Evolutionary conservation across 202 grass and related monocot species (phyloP).

Genomic region (Panicum hallii): DNA sequence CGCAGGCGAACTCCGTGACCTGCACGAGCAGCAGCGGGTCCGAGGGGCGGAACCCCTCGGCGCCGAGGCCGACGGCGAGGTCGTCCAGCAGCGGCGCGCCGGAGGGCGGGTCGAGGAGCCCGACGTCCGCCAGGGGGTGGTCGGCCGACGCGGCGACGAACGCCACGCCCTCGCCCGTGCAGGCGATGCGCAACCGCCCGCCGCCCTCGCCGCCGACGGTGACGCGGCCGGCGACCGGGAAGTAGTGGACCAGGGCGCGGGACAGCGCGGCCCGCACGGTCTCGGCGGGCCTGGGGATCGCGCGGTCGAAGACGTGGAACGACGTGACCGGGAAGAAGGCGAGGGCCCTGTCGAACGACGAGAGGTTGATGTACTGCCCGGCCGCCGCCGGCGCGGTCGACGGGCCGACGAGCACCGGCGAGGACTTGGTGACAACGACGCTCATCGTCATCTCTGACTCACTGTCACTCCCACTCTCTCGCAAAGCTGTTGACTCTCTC

Average conservation of each 20-base stretch:
- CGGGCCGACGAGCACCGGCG: constrained; percentile 34
- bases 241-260: constrained; percentile 34
- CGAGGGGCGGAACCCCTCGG: not conserved
- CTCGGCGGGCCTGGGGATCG: not conserved
- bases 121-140: constrained; percentile 14
- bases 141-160: constrained; percentile 34
- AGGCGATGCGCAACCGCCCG: constrained; percentile 15
- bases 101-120: constrained; percentile 27
- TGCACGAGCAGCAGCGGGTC: constrained; percentile 34
- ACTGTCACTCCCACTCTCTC: not conserved
- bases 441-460: not conserved
- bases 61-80: not conserved
- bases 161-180: constrained; percentile 39
- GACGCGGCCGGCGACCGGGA: constrained; percentile 8
- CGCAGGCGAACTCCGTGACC: constrained; percentile 39
- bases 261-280: not conserved
- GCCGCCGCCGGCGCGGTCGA: not conserved
- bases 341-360: constrained; percentile 31
- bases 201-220: not conserved
- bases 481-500: not conserved
- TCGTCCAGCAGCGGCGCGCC: not conserved
- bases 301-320: constrained; percentile 33
- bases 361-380: not conserved
- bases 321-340: constrained; percentile 42
- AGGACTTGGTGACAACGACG: constrained; percentile 2